Base-by-base conservation (phyloP, 2,329 filamentous ascomycete species). In the Alternaria novae-zelandiae region DNA sequence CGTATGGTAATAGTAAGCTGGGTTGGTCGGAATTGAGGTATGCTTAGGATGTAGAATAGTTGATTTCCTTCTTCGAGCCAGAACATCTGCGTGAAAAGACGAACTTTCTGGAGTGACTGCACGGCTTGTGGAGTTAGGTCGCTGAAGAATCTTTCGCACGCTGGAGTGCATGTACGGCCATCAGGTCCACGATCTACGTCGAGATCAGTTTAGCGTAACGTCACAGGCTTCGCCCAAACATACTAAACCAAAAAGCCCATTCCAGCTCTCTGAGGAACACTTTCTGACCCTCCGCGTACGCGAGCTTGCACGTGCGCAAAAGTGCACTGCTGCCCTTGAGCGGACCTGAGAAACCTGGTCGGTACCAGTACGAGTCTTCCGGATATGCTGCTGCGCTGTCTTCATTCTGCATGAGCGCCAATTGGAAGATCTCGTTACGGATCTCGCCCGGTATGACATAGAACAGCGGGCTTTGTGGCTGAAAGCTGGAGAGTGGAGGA, bases 1-100 rank as follows among this genome's bases (percentile, higher is more conserved):
- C 84, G 81, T 13, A 86, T 80, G 1, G 83, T 86, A 13, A 86
- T 70, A 0, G 80, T 83, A 3, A 86, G 63, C 15, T 49, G 26
- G 10, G 45, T 47, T 2, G 65, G 63, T 4, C 59, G 56, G 15
- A 67, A 65, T 6, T 61, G 21, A 6, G 56, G 53, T 17, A 45
- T 11, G 8, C 23, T 41, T 10, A 66, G 43, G 17, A 66, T 10
- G 10, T 13, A 45, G 6, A 28, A 45, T 4, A 59, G 23, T 3
- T 60, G 32, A 7, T n/a, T 0, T 1, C 63, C 60, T 5, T 36
- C 12, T 36, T 63, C 60, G 13, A 63, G 63, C 63, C 63, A 66
- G 30, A 63, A 63, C 63, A 66, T 57, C 25, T 63, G 60, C 25
- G 60, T 63, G 46, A 66, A 66, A 20, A 66, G 47, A 10, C 63